phyloP scores from a whole-genome alignment of 257 asterid species.

The Solanum appendiculatum region DNA sequence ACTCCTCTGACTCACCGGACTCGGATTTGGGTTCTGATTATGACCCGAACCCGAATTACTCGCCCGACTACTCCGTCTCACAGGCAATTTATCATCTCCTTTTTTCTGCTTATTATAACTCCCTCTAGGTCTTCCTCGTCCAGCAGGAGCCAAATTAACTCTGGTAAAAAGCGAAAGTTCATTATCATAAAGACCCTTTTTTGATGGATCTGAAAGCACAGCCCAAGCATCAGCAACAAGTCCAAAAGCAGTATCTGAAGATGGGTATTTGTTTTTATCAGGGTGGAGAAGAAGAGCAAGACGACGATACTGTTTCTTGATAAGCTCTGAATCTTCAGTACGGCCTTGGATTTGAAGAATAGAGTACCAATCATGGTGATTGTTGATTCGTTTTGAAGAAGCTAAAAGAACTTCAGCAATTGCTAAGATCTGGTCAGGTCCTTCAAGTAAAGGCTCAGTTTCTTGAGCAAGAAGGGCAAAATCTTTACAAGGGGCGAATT shows the following conservation, averaged over 20 bases:
- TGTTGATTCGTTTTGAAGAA: slow-evolving; percentile 38
- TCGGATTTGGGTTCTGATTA: background rate
- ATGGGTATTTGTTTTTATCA: slow-evolving; percentile 77
- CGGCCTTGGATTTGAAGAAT: slow-evolving; percentile 55
- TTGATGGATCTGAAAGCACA: slow-evolving; percentile 55
- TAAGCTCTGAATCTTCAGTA: slow-evolving; percentile 49
- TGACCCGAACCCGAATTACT: slow-evolving; percentile 7
- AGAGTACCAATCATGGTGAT: slow-evolving; percentile 71
- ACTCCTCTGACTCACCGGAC: background rate
- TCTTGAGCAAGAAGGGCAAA: slow-evolving; percentile 81
- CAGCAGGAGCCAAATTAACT: slow-evolving; percentile 39
- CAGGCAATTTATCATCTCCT: slow-evolving; percentile 48
- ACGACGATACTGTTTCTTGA: slow-evolving; percentile 82
- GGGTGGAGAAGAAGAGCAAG: slow-evolving; percentile 91
- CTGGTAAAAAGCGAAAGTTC: slow-evolving; percentile 39
- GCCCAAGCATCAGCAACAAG: slow-evolving; percentile 91
- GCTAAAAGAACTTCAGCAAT: slow-evolving; percentile 70
- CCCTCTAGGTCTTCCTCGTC: slow-evolving; percentile 18
- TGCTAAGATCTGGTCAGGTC: slow-evolving; percentile 90
- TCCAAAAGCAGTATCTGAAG: slow-evolving; percentile 77
- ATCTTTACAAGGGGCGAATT: slow-evolving; percentile 50
- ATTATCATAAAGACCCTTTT: slow-evolving; percentile 41
- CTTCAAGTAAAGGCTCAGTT: slow-evolving; percentile 83
- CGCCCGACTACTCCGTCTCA: slow-evolving; percentile 32
- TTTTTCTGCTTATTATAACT: slow-evolving; percentile 6